Base-by-base conservation (phyloP, 352 stramenopile species). In the Phytophthora crassamura region DNA sequence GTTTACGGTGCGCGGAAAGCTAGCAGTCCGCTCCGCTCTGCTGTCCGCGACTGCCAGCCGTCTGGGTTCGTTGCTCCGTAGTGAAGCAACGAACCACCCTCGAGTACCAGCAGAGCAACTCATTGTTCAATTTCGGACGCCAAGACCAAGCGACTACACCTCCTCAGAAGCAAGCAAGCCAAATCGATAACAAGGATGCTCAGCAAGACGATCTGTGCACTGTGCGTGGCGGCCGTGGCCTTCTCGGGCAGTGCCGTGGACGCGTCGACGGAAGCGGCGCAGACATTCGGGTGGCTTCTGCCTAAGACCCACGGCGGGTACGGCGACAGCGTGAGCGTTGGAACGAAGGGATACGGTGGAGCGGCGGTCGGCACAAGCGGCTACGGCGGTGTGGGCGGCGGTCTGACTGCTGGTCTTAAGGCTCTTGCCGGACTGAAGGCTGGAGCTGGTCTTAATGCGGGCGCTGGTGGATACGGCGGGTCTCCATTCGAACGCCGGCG, bases 111-210 rank as follows among this genome's bases (percentile, higher is more conserved):
- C n/a, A n/a, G n/a, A n/a, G n/a, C 9, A 42, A 15, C 22, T 63
- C 55, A 63, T 63, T 63, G 16, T 40, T n/a, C 55, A 63, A 49
- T 55, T 63, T 28, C 18, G 55, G 33, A 6, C 45, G 11, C n/a
- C 43, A 14, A 10, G 36, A 41, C 33, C 55, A 62, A 62, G 54
- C 22, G 22, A 11, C 30, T 5, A 6, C 25, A 52, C 22, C 18
- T 34, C 30, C n/a, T n/a, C n/a, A n/a, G n/a, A 36, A 52, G 33
- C 20, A 39, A 33, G 18, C 41, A 34, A 54, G 10, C 15, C n/a
- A n/a, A n/a, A n/a, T n/a, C n/a, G n/a, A 15, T n/a, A 49, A 15
- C 34, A 67, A 53, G n/a, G 41, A 56, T 67, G 59, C 25, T 67
- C 50, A 45, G 14, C 59, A 62, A 67, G 41, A 50, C 41, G 41